Percentiles rank a stretch among this genome's conserved stretches.
Evolutionary conservation across 179 eudicot genomes (phyloP).

Genomic region (Actinidia arguta): DNA sequence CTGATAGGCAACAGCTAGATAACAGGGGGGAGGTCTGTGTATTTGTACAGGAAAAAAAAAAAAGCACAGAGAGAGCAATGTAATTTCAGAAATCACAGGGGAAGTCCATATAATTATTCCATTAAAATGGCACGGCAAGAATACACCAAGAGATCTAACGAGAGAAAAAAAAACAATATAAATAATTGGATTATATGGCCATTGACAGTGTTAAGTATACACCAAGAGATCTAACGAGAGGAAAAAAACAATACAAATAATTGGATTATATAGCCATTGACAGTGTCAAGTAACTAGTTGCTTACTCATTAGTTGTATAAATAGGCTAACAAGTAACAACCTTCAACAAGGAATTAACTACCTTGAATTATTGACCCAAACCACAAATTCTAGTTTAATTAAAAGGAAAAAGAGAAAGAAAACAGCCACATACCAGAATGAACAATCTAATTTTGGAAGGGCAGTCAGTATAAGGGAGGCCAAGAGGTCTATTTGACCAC

Average conservation of each 20-base stretch:
- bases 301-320: neutral
- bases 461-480: constrained; percentile 64
- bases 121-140: neutral
- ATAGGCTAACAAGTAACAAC: neutral
- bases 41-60: no score
- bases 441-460: constrained; percentile 54
- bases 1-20: no score
- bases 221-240: neutral
- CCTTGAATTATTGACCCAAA: constrained; percentile 12
- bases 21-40: no score
- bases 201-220: neutral
- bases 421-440: constrained; percentile 60
- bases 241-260: neutral
- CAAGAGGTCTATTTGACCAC: constrained; percentile 77
- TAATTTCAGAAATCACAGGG: no score
- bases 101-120: no score
- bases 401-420: neutral
- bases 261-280: neutral
- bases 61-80: no score
- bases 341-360: constrained; percentile 10
- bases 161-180: neutral
- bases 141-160: neutral
- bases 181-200: neutral
- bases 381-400: neutral
- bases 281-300: neutral